Base-by-base conservation (phyloP, 306 rosid genomes). In the Leucaena leucocephala region DNA sequence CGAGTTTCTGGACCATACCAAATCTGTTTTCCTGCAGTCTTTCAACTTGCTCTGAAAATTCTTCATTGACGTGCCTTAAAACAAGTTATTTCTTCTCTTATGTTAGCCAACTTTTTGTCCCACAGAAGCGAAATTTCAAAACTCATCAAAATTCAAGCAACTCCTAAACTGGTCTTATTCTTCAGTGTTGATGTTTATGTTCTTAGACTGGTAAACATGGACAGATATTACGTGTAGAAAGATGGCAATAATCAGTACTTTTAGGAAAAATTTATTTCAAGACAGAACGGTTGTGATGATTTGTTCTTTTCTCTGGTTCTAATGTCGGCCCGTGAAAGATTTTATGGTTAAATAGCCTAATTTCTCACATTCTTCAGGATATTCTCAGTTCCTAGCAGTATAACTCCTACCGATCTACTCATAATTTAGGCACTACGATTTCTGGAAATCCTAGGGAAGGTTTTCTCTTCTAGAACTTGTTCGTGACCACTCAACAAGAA, bases 1-100 rank as follows among this genome's bases (percentile, higher is more conserved):
- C 88, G 16, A 85, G 84, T 78, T 87, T 84, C 59, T 87, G 57
- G 22, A 89, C 83, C 86, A 87, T 82, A 73, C 84, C 71, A 34
- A 89, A 89, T 77, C 71, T 81, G 39, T 36, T 61, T 33, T 46
- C 76, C 63, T 83, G 85, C 71, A 84, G 43, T 21, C 10, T 75
- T 76, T 87, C 89, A 8, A 82, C 71, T 83, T 49, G 80, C 17
- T 81, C 82, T 3, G 54, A 22, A 33, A 83, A 82, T n/a, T 83
- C 88, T 72, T 84, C 76, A 54, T 89, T 85, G 40, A 63, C 76
- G 7, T 59, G 64, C 42, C 68, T 72, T 35, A 84, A 84, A 72
- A 61, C 44, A 65, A 55, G 61, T 27, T 27, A 27, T 27, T 27
- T 27, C 27, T 27, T 27, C 27, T 27, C 27, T 27, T 27, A 27